Conservation (phyloP, 2,329 filamentous ascomycete species). For the Ophiostoma australiae region DNA sequence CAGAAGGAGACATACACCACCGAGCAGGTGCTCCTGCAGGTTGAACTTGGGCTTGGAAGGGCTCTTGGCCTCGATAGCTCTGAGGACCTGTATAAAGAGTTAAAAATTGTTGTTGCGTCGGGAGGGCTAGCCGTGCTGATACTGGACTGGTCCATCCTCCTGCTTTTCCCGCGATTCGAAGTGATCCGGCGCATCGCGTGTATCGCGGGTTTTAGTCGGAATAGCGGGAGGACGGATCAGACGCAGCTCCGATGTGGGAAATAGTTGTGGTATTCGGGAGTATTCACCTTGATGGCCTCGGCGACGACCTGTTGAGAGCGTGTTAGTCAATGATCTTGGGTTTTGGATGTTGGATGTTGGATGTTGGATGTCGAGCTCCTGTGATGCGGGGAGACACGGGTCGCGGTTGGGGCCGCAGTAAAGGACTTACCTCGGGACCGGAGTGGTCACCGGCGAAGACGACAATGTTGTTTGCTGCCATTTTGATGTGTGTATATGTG, state of each 20-base stretch:
- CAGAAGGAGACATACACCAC: constrained; percentile 65
- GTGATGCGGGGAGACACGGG: neutral
- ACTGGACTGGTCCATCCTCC: neutral
- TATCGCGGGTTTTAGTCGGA: neutral
- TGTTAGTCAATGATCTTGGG: constrained; percentile 4
- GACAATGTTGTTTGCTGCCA: constrained; percentile 50
- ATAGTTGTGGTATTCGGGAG: neutral
- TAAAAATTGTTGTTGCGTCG: neutral
- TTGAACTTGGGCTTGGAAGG: constrained; percentile 72
- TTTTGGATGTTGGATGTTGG: neutral
- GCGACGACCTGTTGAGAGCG: constrained; percentile 59
- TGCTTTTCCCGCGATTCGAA: neutral
- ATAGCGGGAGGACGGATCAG: neutral
- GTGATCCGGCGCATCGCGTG: neutral
- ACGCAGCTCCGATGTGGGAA: neutral
- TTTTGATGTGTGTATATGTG: neutral
- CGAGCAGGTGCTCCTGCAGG: constrained; percentile 82
- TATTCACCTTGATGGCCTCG: constrained; percentile 72
- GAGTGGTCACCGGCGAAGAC: constrained; percentile 81
- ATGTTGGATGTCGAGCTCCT: neutral
- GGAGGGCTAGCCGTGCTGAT: neutral
- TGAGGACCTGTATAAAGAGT: constrained; percentile 58
- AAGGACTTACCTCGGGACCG: constrained; percentile 67
- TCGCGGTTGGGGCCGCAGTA: constrained; percentile 10
- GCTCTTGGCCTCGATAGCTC: constrained; percentile 67